Base-by-base conservation (phyloP, 2,329 filamentous ascomycete species). In the Trichoderma sp. region DNA sequence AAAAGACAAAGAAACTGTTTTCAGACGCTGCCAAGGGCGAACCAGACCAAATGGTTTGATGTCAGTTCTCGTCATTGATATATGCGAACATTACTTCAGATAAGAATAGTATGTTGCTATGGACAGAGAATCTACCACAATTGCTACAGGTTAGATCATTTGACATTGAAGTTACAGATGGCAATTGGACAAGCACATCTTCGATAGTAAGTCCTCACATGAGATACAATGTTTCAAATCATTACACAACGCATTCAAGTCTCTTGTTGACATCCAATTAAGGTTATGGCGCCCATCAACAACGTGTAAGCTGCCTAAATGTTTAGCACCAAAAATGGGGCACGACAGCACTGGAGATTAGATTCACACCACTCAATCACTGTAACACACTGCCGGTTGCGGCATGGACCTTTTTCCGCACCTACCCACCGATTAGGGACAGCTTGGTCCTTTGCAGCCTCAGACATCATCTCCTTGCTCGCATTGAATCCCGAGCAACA, bases 401-500 rank as follows among this genome's bases (percentile, higher is more conserved):
- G 43, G 64, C 53, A 37, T 37, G 49, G 40, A 64, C 61, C 60
- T 64, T 59, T 53, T 66, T 27, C 31, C 60, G 52, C 62, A 66
- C 66, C 55, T 49, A 40, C 29, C 52, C 53, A 52, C 29, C 14
- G 53, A 37, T 61, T 65, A 37, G 64, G 64, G 64, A 59, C 64
- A 66, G 64, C 37, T 37, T 59, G 27, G 40, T 57, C 63, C 40
- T 67, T 52, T 33, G 55, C 21, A 40, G 58, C 58, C 66, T 68
- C 40, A 37, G 47, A 63, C 52, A 43, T 65, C 52, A 55, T n/a
- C 31, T n/a, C 40, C 33, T 19, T 31, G 21, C 21, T 4, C 24
- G 11, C 29, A 31, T 33, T 29, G 62, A 52, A 35, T 55, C 33
- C 19, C 7, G 35, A 19, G 1, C 31, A 63, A 6, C 47, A 24